Base-by-base conservation (phyloP, 306 rosid genomes). In the Gleditsia sinensis region DNA sequence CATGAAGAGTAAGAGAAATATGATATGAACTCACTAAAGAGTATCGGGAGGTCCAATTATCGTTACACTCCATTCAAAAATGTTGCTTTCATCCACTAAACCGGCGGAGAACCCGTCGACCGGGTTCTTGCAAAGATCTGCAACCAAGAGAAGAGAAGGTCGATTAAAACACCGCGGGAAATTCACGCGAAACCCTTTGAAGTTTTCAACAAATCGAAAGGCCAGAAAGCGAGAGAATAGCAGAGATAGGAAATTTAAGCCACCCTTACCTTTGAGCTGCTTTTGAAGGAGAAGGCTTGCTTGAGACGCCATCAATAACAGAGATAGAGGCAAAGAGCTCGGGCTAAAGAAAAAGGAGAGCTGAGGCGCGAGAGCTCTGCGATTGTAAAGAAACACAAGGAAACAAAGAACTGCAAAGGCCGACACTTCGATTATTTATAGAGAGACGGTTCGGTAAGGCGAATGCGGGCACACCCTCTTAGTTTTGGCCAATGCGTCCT, bases 41-140 rank as follows among this genome's bases (percentile, higher is more conserved):
- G 98, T 93, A 85, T 93, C 98, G 0, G 98, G 98, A 6, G 98
- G 98, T 2, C 98, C 98, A 83, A 93, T 93, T 77, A 93, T 79
- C 10, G 98, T 93, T 0, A 93, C 98, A 61, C 96, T 91, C 98
- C 98, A 93, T 75, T 93, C 98, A 66, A 93, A 93, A 60, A 93
- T 86, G 82, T 93, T 91, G 74, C 21, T 82, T 69, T 93, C 98
- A 43, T 93, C 98, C 6, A 93, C 98, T 56, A 93, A 88, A 69
- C 98, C 98, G 5, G 98, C 98, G 24, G 98, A 93, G 80, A 93
- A 93, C 2, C 98, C 98, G 45, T 91, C 98, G 0, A 93, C 98
- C 0, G 98, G 98, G 34, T 89, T 78, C 65, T 86, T 93, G 71
- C 96, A 93, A 88, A 93, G 98, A 93, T 93, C 98, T 93, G 84